A percentile compares a stretch with the other conserved stretches of the same genome.
These are phyloP conservation scores for Allomyces macrogynus DNA, from an alignment of 192 early-diverging fungal species.

Conservation along the genomic window DNA sequence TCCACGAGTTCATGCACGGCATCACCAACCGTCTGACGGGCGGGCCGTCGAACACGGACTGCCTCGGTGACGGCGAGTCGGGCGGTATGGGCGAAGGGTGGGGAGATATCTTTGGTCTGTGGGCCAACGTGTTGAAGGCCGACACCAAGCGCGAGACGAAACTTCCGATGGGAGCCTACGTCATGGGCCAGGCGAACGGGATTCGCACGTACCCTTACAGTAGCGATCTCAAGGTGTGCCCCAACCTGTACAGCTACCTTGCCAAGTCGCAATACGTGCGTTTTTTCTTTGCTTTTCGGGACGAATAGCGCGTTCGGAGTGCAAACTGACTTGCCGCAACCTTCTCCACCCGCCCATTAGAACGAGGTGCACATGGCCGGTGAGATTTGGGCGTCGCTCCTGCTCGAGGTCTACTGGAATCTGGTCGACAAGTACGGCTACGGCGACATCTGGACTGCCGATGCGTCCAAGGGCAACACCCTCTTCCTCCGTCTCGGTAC, in stretches of 20 bases:
- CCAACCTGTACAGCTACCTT: conserved; percentile 56
- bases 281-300: no score
- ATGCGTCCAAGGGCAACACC: conserved; percentile 17
- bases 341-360: conserved; percentile 44
- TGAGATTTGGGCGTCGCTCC: conserved; percentile 78
- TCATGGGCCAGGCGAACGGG: conserved; percentile 29
- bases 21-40: conserved; percentile 84
- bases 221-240: conserved; percentile 48
- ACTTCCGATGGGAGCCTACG: conserved; percentile 58
- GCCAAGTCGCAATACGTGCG: conserved; percentile 7
- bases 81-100: conserved; percentile 92
- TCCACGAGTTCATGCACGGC: conserved; percentile 89
- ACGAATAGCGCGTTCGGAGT: no score
- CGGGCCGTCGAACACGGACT: conserved; percentile 72
- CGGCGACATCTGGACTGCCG: conserved; percentile 9
- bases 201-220: conserved; percentile 39
- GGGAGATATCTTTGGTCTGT: conserved; percentile 72
- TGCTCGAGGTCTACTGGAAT: conserved; percentile 69
- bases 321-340: no score
- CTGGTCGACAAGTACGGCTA: conserved; percentile 37
- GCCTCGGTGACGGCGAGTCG: conserved; percentile 65
- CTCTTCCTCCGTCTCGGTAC: conserved; percentile 19
- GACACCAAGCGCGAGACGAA: conserved; percentile 27
- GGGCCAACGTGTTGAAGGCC: conserved; percentile 28
- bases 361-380: conserved; percentile 44